phyloP scores from a whole-genome alignment of 163 green algal genomes.

The Scenedesmus sp. region DNA sequence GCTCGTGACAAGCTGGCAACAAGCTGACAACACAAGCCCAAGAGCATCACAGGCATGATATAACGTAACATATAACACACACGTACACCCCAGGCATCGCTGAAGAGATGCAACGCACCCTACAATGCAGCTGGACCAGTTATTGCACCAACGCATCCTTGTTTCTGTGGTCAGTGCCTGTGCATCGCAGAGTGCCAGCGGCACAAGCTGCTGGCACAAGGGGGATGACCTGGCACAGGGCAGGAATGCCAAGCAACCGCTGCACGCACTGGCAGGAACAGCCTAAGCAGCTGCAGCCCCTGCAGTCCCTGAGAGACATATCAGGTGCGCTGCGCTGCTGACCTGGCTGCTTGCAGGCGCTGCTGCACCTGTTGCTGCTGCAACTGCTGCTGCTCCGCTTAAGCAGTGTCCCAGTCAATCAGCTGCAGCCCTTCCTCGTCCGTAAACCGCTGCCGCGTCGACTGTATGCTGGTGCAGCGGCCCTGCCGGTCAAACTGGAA shows the following conservation, averaged over 20 bases:
- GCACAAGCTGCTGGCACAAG: too few species aligned
- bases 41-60: too few species aligned
- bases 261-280: too few species aligned
- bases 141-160: neutral
- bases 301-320: neutral
- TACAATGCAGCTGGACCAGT: neutral
- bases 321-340: neutral
- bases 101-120: neutral
- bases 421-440: slow-evolving; percentile 32
- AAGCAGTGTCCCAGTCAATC: slow-evolving; percentile 17
- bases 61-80: too few species aligned
- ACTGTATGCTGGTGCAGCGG: slow-evolving; percentile 42
- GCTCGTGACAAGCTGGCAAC: too few species aligned
- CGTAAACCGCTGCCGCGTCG: slow-evolving; percentile 27
- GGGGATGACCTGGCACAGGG: too few species aligned
- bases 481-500: slow-evolving; percentile 23
- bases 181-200: too few species aligned
- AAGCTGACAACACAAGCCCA: neutral
- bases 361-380: neutral
- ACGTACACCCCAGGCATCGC: too few species aligned
- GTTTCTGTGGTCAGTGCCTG: too few species aligned
- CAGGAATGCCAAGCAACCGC: too few species aligned
- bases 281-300: neutral
- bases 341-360: neutral
- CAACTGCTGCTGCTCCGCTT: neutral